Evolutionary conservation across 768 basidiomycete genomes (phyloP), one percentile per base, ranked within the genome.

Genomic region (Tylopilus vinaceipallidus): DNA sequence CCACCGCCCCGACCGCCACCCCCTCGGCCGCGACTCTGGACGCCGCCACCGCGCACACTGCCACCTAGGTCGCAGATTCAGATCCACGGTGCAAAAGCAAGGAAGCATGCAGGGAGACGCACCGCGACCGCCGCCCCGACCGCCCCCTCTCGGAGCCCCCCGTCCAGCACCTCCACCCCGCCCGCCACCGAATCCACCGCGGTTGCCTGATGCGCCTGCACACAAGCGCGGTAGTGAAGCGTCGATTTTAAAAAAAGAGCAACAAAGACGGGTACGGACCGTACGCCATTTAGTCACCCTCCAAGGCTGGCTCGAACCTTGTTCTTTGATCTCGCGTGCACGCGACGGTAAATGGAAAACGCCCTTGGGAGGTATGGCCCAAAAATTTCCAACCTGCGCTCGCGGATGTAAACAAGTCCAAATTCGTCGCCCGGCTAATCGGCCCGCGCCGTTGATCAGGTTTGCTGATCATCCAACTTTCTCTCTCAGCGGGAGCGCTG

Each of bases 181-280:
- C 23, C 73, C 66, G 12, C 73, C 71, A 10, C 68, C 71, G 40
- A 84, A 85, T 58, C 84, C 84, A 29, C 89, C 89, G 54, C 90
- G 84, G 61, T 84, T 83, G 52, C 91, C 91, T 68, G 86, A 77
- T 73, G 62, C 73, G 58, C 81, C 82, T 80, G 41, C 12, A 20
- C 12, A 26, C 33, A 2, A 29, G n/a, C 10, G 22, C 14, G 47
- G 37, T 12, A 13, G 41, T 27, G 29, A 29, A 40, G 17, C 3
- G 8, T 38, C 12, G 4, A 6, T 3, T n/a, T n/a, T n/a, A n/a
- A 17, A 13, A 23, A 17, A 32, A 2, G 6, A 7, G 19, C 0
- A 26, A 14, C 14, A 26, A 42, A 33, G 19, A 36, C 2, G 11
- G 4, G 14, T 14, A 44, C 58, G 22, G 46, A 72, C 72, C 72